Conservation (phyloP, 345 rosid genomes). For the Syzygium jambos region DNA sequence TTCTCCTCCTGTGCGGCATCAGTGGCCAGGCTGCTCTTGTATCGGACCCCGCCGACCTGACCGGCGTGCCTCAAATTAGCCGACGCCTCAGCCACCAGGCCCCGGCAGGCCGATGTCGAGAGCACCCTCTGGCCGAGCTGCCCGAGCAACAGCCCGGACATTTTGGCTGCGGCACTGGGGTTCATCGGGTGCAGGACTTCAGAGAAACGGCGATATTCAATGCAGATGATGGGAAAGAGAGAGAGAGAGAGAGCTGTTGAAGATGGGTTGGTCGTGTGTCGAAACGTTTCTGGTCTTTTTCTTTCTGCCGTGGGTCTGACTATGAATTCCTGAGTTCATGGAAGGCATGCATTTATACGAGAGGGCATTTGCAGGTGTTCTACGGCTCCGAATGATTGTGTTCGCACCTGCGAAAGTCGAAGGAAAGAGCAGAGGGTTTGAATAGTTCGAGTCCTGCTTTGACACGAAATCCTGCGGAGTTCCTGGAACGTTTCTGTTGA, state of each 20-base stretch:
- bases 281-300: neutral
- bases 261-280: neutral
- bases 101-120: neutral
- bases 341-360: neutral
- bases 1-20: neutral
- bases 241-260: neutral
- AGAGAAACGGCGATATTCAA: neutral
- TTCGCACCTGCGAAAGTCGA: neutral
- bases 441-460: neutral
- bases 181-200: neutral
- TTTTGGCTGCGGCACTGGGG: neutral
- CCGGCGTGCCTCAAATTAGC: neutral
- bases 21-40: neutral
- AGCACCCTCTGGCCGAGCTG: neutral
- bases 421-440: neutral
- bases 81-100: neutral
- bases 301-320: neutral
- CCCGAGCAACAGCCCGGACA: neutral
- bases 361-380: neutral
- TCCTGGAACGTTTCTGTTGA: neutral
- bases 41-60: neutral
- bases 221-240: neutral
- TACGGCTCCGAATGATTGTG: neutral
- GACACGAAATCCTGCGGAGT: neutral
- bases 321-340: neutral